phyloP scores from a whole-genome alignment of 345 rosid genomes.

The Camelina sativa region DNA sequence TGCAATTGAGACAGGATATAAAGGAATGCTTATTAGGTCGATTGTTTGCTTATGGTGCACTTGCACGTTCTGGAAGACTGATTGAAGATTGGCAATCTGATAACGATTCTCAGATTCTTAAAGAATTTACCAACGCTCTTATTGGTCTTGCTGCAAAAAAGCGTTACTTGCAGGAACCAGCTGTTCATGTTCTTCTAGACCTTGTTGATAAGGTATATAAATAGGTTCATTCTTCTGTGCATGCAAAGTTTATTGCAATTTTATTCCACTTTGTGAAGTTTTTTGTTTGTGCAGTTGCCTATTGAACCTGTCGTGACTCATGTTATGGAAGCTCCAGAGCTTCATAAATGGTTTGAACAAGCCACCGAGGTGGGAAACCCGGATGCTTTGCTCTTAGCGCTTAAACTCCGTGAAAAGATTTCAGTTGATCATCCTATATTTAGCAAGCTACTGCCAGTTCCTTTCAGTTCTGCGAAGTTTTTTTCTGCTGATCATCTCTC shows the following conservation, averaged over 20 bases:
- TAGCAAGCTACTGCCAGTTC: conserved; percentile 75
- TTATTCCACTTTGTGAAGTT: not conserved
- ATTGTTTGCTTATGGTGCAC: conserved; percentile 88
- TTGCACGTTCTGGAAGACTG: conserved; percentile 79
- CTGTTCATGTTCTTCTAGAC: conserved; percentile 68
- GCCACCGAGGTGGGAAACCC: conserved; percentile 81
- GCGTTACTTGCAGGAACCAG: conserved; percentile 92
- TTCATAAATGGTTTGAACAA: conserved; percentile 75
- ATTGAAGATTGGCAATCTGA: conserved; percentile 62
- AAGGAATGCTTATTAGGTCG: conserved; percentile 90
- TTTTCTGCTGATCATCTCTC: conserved; percentile 77
- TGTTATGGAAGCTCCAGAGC: conserved; percentile 70
- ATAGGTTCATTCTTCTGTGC: conserved; percentile 15
- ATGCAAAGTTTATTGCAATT: not conserved
- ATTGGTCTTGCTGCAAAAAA: conserved; percentile 76
- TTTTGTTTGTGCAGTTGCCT: conserved; percentile 58
- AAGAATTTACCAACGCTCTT: conserved; percentile 65
- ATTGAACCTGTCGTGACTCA: conserved; percentile 65
- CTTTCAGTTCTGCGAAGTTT: conserved; percentile 69
- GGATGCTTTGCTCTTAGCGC: conserved; percentile 90
- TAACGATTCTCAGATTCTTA: conserved; percentile 57
- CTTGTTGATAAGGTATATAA: conserved; percentile 71
- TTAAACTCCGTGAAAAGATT: conserved; percentile 64
- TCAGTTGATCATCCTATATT: conserved; percentile 53
- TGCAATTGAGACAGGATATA: conserved; percentile 63